Evolutionary conservation across 495 filamentous ascomycete species (phyloP).

Genomic region (Tuber melanosporum): DNA sequence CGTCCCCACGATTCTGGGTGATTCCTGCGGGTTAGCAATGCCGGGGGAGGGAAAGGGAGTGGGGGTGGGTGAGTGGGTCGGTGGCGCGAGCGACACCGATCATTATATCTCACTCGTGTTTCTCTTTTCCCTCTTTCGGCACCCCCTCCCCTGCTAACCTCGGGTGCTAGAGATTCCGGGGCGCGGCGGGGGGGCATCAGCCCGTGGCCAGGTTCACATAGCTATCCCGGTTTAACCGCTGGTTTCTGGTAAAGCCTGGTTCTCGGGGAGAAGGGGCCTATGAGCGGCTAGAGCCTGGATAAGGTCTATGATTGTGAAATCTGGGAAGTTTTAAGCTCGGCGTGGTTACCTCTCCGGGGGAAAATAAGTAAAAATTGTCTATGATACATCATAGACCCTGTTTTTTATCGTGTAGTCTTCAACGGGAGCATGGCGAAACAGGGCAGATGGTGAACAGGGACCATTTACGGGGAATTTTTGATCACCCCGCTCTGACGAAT

Average conservation of each 20-base stretch:
- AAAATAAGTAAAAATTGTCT: background rate
- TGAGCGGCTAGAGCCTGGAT: too few species aligned
- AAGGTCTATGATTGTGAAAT: background rate
- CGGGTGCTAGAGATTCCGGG: background rate
- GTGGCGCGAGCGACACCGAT: background rate
- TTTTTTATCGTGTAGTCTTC: background rate
- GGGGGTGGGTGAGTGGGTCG: background rate
- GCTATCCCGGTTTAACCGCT: background rate
- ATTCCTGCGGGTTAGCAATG: background rate
- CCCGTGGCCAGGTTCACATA: background rate
- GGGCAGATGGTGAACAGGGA: too few species aligned
- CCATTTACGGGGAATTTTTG: too few species aligned
- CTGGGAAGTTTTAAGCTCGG: background rate
- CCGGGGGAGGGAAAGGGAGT: too few species aligned
- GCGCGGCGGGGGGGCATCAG: background rate
- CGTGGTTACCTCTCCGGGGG: background rate
- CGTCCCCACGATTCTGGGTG: background rate
- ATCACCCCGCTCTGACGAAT: too few species aligned
- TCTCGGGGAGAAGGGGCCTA: too few species aligned
- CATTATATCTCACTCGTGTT: background rate
- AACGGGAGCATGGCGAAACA: too few species aligned
- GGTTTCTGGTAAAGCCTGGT: background rate
- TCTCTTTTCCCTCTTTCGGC: background rate
- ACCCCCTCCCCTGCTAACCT: background rate
- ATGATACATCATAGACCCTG: background rate